phyloP scores from a whole-genome alignment of 2,329 filamentous ascomycete genomes.

The Gyromitra esculenta region DNA sequence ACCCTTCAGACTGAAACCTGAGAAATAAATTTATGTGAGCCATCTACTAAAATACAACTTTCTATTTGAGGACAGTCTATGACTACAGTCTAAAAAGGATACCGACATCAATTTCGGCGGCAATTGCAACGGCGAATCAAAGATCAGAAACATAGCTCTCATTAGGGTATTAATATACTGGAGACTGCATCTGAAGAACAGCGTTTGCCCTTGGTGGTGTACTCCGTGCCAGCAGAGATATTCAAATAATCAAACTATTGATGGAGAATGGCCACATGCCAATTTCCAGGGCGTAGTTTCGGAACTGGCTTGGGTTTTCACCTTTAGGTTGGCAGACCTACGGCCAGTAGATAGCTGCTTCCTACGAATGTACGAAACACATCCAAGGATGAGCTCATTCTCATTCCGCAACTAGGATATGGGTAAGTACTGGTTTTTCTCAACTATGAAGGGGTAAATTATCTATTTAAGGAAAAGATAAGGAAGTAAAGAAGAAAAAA shows the following conservation, averaged over 20 bases:
- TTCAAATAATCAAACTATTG: slow-evolving; percentile 4
- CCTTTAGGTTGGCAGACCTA: slow-evolving; percentile 16
- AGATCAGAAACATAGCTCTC: slow-evolving; percentile 7
- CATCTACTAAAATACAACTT: neutral
- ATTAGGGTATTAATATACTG: slow-evolving; percentile 23
- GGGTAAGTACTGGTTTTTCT: neutral
- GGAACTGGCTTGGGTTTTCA: slow-evolving; percentile 10
- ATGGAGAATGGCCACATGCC: slow-evolving; percentile 18
- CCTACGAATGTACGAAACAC: slow-evolving; percentile 26
- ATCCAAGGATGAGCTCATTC: slow-evolving; percentile 19
- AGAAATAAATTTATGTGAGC: neutral
- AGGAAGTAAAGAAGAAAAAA: neutral
- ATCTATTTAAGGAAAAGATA: neutral
- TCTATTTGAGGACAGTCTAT: slow-evolving; percentile 3
- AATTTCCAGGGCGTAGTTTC: neutral
- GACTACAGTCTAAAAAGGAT: neutral
- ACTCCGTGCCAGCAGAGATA: slow-evolving; percentile 4
- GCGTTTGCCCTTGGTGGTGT: slow-evolving; percentile 14
- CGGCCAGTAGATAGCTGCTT: slow-evolving; percentile 6
- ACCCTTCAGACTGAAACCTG: neutral
- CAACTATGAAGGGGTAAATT: neutral
- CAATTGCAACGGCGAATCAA: slow-evolving; percentile 21
- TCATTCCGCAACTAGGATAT: slow-evolving; percentile 2
- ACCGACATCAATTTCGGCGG: slow-evolving; percentile 19
- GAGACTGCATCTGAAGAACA: neutral